phyloP scores from a whole-genome alignment of 2,329 filamentous ascomycete species.

The Leptographium galeiforme region DNA sequence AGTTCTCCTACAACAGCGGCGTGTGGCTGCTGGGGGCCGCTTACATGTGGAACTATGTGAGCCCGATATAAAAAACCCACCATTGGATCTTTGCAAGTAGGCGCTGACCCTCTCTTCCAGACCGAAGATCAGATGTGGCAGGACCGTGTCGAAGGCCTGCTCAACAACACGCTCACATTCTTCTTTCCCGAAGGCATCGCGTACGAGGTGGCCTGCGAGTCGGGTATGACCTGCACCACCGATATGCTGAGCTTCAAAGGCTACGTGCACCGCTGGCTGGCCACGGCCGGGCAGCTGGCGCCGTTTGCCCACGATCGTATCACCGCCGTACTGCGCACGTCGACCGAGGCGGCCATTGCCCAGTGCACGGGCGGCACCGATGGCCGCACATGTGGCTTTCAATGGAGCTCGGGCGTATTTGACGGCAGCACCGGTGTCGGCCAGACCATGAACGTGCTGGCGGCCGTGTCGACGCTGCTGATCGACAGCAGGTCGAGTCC shows the following conservation, averaged over 20 bases:
- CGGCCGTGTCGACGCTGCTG: conserved; percentile 34
- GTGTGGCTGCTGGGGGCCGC: conserved; percentile 41
- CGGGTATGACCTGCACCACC: conserved; percentile 33
- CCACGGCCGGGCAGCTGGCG: conserved; percentile 32
- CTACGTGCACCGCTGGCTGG: conserved; percentile 38
- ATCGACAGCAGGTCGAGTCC: conserved; percentile 19
- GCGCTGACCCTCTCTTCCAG: background rate
- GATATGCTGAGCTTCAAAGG: conserved; percentile 49
- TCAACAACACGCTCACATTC: conserved; percentile 27
- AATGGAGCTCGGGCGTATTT: conserved; percentile 33
- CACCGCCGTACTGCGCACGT: conserved; percentile 29
- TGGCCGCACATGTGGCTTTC: conserved; percentile 35
- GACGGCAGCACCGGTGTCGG: conserved; percentile 39
- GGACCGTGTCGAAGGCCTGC: conserved; percentile 31
- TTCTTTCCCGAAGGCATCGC: conserved; percentile 35
- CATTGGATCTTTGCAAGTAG: background rate
- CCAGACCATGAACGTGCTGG: conserved; percentile 41
- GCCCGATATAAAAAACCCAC: conserved; percentile 4
- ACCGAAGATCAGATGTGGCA: conserved; percentile 22
- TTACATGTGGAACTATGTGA: conserved; percentile 41
- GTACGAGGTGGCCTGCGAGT: conserved; percentile 44
- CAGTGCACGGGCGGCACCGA: conserved; percentile 32
- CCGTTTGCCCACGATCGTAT: conserved; percentile 32
- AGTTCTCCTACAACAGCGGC: conserved; percentile 44
- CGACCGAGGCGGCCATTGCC: conserved; percentile 33